A percentile compares a stretch with the other conserved stretches of the same genome.
Evolutionary conservation across 1,284 basidiomycete species (phyloP).

Genomic region (Testicularia cyperi): DNA sequence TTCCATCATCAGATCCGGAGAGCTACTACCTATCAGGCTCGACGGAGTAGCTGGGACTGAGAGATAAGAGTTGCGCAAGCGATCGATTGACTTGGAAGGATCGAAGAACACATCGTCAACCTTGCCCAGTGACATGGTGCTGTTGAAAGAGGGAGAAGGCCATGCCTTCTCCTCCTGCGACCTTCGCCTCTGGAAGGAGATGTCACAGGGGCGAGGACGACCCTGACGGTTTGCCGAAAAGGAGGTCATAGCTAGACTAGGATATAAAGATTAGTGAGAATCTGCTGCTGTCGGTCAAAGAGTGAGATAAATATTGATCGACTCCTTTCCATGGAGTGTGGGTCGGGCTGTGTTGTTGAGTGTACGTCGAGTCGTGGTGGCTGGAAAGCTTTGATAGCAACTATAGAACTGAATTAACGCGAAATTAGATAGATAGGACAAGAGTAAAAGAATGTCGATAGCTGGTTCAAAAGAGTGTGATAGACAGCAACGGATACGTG

Average conservation of each 20-base stretch:
- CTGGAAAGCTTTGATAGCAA: too few species aligned
- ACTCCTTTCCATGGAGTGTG: too few species aligned
- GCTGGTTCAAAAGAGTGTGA: too few species aligned
- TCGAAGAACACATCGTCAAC: constrained; percentile 35
- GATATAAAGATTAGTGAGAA: too few species aligned
- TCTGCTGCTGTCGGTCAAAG: too few species aligned
- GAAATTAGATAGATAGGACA: too few species aligned
- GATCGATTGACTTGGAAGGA: constrained; percentile 14
- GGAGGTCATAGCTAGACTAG: constrained; percentile 20
- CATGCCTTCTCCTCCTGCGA: constrained; percentile 23
- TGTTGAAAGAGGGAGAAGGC: constrained; percentile 40
- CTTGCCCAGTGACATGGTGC: constrained; percentile 28
- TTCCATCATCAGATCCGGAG: constrained; percentile 8
- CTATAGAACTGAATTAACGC: too few species aligned
- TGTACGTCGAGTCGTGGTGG: too few species aligned
- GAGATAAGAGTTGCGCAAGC: constrained; percentile 19
- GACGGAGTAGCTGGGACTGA: constrained; percentile 19
- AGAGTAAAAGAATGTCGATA: too few species aligned
- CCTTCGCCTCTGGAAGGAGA: constrained; percentile 10
- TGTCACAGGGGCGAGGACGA: constrained; percentile 20
- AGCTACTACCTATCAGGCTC: constrained; percentile 12
- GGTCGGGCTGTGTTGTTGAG: too few species aligned
- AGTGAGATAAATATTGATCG: too few species aligned
- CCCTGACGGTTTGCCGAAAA: constrained; percentile 29
- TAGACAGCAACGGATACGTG: too few species aligned